phyloP scores from a whole-genome alignment of 371 early-diverging fungal species.

The Mucor irregularis region DNA sequence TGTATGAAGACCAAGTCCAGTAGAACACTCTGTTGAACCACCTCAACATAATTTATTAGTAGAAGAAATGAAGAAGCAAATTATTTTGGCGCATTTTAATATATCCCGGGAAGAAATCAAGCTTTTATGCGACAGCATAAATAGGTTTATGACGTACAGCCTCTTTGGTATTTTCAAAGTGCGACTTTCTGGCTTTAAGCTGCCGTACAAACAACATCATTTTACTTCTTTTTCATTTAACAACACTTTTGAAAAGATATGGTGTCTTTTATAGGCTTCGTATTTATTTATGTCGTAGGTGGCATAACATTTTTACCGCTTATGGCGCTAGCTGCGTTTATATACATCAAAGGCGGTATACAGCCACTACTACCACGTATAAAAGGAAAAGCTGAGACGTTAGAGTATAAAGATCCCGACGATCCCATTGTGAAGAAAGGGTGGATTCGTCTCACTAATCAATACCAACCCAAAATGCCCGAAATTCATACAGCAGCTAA shows the following conservation, averaged over 20 bases:
- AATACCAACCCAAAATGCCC: constrained; percentile 32
- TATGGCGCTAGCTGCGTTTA: constrained; percentile 1
- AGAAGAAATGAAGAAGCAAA: too few species aligned
- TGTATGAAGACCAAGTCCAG: too few species aligned
- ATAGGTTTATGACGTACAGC: too few species aligned
- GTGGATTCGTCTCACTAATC: constrained; percentile 41
- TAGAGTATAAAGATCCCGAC: constrained; percentile 1
- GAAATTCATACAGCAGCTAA: neutral
- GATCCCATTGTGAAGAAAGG: constrained; percentile 33
- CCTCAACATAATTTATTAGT: too few species aligned
- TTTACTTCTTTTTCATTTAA: too few species aligned
- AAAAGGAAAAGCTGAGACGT: neutral
- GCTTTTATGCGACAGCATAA: too few species aligned
- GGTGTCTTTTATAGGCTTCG: constrained; percentile 13
- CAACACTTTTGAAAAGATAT: neutral
- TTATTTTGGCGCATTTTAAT: too few species aligned
- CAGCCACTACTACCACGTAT: neutral
- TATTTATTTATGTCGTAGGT: constrained; percentile 22
- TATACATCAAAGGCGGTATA: constrained; percentile 12
- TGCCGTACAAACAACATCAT: too few species aligned
- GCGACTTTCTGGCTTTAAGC: too few species aligned
- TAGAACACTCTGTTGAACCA: too few species aligned
- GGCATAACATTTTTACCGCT: constrained; percentile 27
- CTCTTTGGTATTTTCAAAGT: too few species aligned
- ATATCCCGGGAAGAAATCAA: too few species aligned